Percentiles rank a stretch among this genome's conserved stretches.
Conservation (phyloP, 1,284 basidiomycete species). For the Marasmius sp. region DNA sequence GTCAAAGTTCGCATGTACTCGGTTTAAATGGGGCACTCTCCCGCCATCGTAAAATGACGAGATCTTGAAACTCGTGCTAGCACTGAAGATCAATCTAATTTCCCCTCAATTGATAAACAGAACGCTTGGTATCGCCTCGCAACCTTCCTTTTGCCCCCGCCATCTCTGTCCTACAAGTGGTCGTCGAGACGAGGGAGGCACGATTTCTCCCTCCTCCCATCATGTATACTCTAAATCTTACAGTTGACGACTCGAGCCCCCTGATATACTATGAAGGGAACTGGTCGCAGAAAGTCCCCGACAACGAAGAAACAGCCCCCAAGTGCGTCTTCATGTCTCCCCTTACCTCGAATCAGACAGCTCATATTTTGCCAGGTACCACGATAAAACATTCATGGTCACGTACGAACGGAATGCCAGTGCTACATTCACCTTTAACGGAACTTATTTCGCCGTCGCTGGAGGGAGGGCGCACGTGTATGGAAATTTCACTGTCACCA, state of each 20-base stretch:
- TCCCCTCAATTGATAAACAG: too few species aligned
- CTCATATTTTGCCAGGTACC: background rate
- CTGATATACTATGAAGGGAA: background rate
- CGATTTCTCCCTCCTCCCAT: background rate
- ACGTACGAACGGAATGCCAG: slow-evolving; percentile 46
- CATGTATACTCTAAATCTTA: background rate
- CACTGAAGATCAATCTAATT: too few species aligned
- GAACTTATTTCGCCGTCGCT: background rate
- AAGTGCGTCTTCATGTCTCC: background rate
- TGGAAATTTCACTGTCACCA: background rate
- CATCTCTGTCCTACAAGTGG: too few species aligned
- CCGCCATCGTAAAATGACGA: too few species aligned
- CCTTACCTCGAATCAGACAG: too few species aligned
- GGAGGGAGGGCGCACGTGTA: background rate
- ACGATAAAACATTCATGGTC: background rate
- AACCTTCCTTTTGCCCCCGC: too few species aligned
- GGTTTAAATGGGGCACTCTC: too few species aligned
- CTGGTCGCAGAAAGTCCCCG: background rate
- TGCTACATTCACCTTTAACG: slow-evolving; percentile 74
- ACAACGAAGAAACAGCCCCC: background rate
- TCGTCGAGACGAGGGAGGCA: too few species aligned
- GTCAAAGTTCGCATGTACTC: too few species aligned
- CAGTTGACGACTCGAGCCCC: background rate
- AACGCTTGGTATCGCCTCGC: too few species aligned
- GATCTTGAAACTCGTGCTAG: too few species aligned